phyloP scores from a whole-genome alignment of 331 rosid species.

The Spiraea crenata region DNA sequence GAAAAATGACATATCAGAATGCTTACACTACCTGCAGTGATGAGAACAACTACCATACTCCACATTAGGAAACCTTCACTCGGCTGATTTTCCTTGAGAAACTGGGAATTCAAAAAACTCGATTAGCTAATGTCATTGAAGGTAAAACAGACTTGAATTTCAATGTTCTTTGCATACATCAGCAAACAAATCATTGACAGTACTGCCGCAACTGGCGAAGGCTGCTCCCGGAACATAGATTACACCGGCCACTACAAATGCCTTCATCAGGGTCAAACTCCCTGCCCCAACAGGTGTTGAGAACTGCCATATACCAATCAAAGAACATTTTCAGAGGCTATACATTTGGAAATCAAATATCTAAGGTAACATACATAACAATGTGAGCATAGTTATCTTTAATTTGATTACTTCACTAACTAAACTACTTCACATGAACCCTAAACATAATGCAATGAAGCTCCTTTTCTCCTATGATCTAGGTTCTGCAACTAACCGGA shows the following conservation, averaged over 20 bases:
- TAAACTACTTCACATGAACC: too few relatives aligned
- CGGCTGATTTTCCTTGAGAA: conserved; percentile 27
- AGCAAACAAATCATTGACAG: conserved; percentile 18
- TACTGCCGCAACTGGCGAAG: conserved; percentile 17
- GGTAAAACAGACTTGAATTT: background rate
- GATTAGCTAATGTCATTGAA: conserved; percentile 5
- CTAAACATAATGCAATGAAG: background rate
- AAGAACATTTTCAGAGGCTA: background rate
- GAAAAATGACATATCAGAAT: background rate
- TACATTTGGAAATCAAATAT: background rate
- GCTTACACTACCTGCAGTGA: conserved; percentile 27
- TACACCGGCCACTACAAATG: conserved; percentile 14
- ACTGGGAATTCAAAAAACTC: conserved; percentile 8
- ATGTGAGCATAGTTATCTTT: background rate
- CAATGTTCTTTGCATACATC: conserved; percentile 9
- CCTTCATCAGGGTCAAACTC: conserved; percentile 26
- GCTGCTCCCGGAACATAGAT: conserved; percentile 28
- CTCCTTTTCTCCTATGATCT: background rate
- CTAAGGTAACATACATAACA: background rate
- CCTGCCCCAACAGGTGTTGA: conserved; percentile 19
- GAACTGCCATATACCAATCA: conserved; percentile 19
- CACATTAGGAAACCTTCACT: conserved; percentile 31
- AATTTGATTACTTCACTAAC: too few relatives aligned
- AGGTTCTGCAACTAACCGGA: conserved; percentile 21
- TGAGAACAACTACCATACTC: conserved; percentile 29